These are phyloP conservation scores for Ploettnerulaceae sp. DNA, from an alignment of 2,329 filamentous ascomycete species.

Conservation along the genomic window DNA sequence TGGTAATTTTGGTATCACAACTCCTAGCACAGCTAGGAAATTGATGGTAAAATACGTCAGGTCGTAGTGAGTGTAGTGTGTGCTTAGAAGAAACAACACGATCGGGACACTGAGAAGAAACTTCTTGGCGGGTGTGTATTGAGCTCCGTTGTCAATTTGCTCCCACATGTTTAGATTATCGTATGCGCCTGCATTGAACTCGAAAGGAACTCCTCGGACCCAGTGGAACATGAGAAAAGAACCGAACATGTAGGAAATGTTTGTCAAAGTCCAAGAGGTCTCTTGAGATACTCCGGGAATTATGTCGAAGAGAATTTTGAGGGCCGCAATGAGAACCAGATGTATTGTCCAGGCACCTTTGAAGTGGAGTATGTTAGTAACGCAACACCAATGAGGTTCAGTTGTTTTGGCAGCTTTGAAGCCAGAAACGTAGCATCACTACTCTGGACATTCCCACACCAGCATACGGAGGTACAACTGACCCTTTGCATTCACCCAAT, in stretches of 20 bases:
- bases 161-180: constrained; percentile 99
- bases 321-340: constrained; percentile 80
- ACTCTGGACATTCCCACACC: constrained; percentile 5
- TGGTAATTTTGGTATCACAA: constrained; percentile 94
- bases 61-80: constrained; percentile 98
- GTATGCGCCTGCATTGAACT: constrained; percentile 97
- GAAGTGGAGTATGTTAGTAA: constrained; percentile 19
- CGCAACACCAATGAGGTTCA: neutral
- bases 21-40: constrained; percentile 83
- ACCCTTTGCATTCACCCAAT: constrained; percentile 99
- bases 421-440: neutral
- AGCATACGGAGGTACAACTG: constrained; percentile 34
- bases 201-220: constrained; percentile 95
- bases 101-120: constrained; percentile 94
- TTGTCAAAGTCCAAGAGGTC: constrained; percentile 97
- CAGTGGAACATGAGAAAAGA: constrained; percentile 99
- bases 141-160: constrained; percentile 97
- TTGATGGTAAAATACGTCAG: constrained; percentile 96
- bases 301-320: constrained; percentile 97
- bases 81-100: constrained; percentile 90
- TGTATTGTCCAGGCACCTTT: constrained; percentile 97
- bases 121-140: constrained; percentile 98
- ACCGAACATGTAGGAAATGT: constrained; percentile 98
- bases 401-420: neutral
- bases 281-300: constrained; percentile 95